Evolutionary conservation across 2,329 filamentous ascomycete species (phyloP), one percentile per base, ranked within the genome.

Genomic region (Cordyceps tenuipes): DNA sequence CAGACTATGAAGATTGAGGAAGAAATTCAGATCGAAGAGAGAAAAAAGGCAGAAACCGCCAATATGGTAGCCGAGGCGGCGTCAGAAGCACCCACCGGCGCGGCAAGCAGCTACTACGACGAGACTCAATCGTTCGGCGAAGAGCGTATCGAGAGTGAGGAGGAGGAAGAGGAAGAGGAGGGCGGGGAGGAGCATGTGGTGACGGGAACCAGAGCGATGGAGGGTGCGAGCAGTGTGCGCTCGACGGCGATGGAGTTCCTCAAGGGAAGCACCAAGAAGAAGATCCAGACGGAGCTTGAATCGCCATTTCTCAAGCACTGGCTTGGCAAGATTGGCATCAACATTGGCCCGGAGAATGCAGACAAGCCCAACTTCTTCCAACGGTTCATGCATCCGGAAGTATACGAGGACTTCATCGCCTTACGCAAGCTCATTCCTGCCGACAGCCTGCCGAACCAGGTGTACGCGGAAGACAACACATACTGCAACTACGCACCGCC

Each of bases 301-400:
- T 62, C 68, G 10, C 68, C 68, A 0, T 69, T 69, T 2, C 41
- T 75, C 1, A 67, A 67, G 5, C 59, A 66, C 1, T 63, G 71
- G 3, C 59, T 73, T 10, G 62, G 62, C 7, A 69, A 67, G 53
- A 53, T 71, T 53, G 63, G 67, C 15, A 63, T 70, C 23, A 69
- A 69, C 48, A 60, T 68, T 1, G 63, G 63, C 3, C 62, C 67
- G 15, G 66, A 66, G 6, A 67, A 71, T 5, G 62, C 66, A 1
- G 65, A 64, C 26, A 66, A 70, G 1, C 76, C 75, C n/a, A 82
- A 82, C 62, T 71, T 88, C 52, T 65, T 91, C 48, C 72, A 78
- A 43, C 84, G 84, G 64, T 96, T 89, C 77, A 75, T 96, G 61
- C 88, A 89, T 66, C 91, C 91, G 0, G 89, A 93, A 75, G 79